These are phyloP conservation scores for Phytophthora macrochlamydospora DNA, from an alignment of 352 stramenopile genomes.

Conservation along the genomic window DNA sequence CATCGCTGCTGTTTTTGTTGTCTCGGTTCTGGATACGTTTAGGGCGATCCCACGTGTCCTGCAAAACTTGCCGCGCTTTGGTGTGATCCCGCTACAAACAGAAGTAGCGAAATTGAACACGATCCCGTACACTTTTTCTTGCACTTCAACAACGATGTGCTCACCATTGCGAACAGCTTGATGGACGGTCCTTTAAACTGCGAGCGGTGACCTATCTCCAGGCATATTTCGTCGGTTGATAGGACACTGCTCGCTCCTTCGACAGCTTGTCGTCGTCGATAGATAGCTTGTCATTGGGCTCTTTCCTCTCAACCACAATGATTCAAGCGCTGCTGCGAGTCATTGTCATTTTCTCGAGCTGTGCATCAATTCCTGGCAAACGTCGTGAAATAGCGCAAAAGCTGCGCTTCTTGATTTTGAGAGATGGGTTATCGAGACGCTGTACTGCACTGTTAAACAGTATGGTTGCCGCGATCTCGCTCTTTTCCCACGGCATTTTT, in stretches of 20 bases:
- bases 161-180: background rate
- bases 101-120: background rate
- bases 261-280: background rate
- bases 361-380: background rate
- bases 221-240: no score
- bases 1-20: background rate
- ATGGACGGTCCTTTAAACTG: background rate
- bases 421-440: constrained; percentile 3
- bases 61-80: background rate
- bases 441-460: constrained; percentile 5
- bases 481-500: background rate
- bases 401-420: background rate
- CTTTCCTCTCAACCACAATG: background rate
- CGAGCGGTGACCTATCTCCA: no score
- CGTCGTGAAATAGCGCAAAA: background rate
- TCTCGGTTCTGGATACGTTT: background rate
- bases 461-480: constrained; percentile 3
- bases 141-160: background rate
- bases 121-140: background rate
- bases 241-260: background rate
- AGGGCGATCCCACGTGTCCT: background rate
- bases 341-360: background rate
- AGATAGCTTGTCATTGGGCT: background rate
- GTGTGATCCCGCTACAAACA: background rate
- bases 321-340: background rate